A percentile compares a stretch with the other conserved stretches of the same genome.
Evolutionary conservation across 2,329 filamentous ascomycete genomes (phyloP).

Genomic region (Mycocentrospora acerina): DNA sequence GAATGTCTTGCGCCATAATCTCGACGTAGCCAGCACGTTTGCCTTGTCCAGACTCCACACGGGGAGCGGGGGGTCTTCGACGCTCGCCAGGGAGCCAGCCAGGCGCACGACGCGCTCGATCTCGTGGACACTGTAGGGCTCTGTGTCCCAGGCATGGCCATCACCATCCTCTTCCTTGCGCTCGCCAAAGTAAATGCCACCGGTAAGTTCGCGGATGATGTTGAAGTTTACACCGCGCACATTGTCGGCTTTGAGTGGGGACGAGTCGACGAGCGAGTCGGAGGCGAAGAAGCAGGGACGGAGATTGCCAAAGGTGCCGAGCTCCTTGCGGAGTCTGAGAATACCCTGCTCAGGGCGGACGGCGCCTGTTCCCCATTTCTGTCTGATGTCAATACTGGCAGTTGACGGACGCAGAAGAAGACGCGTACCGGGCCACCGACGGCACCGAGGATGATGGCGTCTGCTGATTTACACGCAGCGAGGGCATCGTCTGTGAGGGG

Average conservation of each 20-base stretch:
- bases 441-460: constrained; percentile 88
- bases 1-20: constrained; percentile 87
- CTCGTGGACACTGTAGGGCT: constrained; percentile 81
- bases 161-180: constrained; percentile 77
- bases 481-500: constrained; percentile 84
- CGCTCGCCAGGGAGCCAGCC: constrained; percentile 77
- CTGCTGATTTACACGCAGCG: constrained; percentile 76
- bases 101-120: constrained; percentile 86
- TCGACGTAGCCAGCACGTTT: constrained; percentile 87
- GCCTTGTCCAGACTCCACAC: constrained; percentile 94
- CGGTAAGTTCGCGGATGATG: constrained; percentile 88
- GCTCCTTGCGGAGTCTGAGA: constrained; percentile 86
- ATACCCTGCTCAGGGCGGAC: constrained; percentile 93
- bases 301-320: constrained; percentile 92
- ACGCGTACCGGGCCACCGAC: constrained; percentile 79
- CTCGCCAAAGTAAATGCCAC: constrained; percentile 94
- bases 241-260: constrained; percentile 82
- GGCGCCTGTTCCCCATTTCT: constrained; percentile 87
- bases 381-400: constrained; percentile 10
- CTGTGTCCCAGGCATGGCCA: constrained; percentile 76
- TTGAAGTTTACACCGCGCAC: constrained; percentile 89
- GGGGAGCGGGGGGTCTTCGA: constrained; percentile 71
- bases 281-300: constrained; percentile 95
- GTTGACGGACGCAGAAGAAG: not conserved
- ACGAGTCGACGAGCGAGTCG: constrained; percentile 75